Conservation (phyloP, 1,284 basidiomycete species). For the Pholiota adiposa region DNA sequence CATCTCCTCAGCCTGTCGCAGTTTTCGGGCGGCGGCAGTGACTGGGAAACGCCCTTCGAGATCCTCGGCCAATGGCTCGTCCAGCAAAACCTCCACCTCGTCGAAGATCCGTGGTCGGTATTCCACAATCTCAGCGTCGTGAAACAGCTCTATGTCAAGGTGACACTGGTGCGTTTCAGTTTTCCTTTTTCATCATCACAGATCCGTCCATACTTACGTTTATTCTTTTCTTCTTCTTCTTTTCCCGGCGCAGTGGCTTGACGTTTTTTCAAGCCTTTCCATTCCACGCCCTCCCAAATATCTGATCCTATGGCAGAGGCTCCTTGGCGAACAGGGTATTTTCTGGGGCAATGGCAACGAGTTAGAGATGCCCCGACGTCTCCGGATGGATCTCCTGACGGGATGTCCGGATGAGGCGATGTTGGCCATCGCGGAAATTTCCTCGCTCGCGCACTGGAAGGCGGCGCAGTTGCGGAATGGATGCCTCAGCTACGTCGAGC, state of each 20-base stretch:
- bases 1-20: conserved; percentile 74
- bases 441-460: conserved; percentile 80
- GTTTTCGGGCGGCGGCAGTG: conserved; percentile 61
- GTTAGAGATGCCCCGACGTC: conserved; percentile 31
- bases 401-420: conserved; percentile 79
- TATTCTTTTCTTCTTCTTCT: too few species aligned
- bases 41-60: conserved; percentile 69
- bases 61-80: conserved; percentile 75
- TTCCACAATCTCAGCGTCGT: conserved; percentile 56
- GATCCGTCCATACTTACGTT: too few species aligned
- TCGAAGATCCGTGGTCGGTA: conserved; percentile 64
- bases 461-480: conserved; percentile 58
- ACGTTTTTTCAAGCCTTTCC: conserved; percentile 71
- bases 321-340: conserved; percentile 44
- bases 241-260: conserved; percentile 61
- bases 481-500: conserved; percentile 69
- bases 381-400: conserved; percentile 67
- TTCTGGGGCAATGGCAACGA: conserved; percentile 34
- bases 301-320: conserved; percentile 63
- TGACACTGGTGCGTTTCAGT: conserved; percentile 62
- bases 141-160: conserved; percentile 65
- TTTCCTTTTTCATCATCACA: not conserved
- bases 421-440: conserved; percentile 75
- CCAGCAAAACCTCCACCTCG: conserved; percentile 60
- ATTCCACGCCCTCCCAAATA: conserved; percentile 66